A percentile compares a stretch with the other conserved stretches of the same genome.
Evolutionary conservation across 1,139 yeast species (phyloP).

Genomic region (Suhomyces kunorum): DNA sequence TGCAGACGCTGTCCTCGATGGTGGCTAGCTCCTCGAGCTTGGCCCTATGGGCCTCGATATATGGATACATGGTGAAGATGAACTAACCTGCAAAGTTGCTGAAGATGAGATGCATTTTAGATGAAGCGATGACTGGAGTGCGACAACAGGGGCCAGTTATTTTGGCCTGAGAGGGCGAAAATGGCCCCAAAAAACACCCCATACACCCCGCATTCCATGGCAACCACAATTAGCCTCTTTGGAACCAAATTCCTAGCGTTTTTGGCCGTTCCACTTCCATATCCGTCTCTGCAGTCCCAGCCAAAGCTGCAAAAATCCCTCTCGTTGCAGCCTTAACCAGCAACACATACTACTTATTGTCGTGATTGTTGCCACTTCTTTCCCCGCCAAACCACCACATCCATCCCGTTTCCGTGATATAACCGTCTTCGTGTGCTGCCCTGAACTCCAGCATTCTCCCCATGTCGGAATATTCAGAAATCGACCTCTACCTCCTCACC

Average conservation of each 20-base stretch:
- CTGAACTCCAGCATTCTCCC: background rate
- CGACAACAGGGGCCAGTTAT: too few species aligned
- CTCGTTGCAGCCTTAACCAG: background rate
- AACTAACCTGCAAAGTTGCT: slow-evolving; percentile 4
- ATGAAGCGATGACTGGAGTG: background rate
- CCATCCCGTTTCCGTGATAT: background rate
- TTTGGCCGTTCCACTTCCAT: too few species aligned
- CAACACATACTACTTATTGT: background rate
- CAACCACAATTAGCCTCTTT: too few species aligned
- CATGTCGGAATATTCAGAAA: slow-evolving; percentile 9
- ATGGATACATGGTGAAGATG: slow-evolving; percentile 24
- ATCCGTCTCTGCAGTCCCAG: background rate
- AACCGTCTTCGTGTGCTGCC: background rate
- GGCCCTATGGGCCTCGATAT: slow-evolving; percentile 39
- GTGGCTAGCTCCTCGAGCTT: slow-evolving; percentile 41
- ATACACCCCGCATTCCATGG: too few species aligned
- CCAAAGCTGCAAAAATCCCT: background rate
- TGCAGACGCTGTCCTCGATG: slow-evolving; percentile 34
- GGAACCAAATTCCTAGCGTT: too few species aligned
- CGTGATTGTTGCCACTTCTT: background rate
- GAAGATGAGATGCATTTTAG: background rate
- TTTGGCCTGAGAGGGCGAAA: too few species aligned
- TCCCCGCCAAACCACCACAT: background rate
- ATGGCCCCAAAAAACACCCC: too few species aligned
- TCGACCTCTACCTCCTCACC: slow-evolving; percentile 36